Evolutionary conservation across 768 basidiomycete species (phyloP).

Genomic region (Fistulinella prunicolor): DNA sequence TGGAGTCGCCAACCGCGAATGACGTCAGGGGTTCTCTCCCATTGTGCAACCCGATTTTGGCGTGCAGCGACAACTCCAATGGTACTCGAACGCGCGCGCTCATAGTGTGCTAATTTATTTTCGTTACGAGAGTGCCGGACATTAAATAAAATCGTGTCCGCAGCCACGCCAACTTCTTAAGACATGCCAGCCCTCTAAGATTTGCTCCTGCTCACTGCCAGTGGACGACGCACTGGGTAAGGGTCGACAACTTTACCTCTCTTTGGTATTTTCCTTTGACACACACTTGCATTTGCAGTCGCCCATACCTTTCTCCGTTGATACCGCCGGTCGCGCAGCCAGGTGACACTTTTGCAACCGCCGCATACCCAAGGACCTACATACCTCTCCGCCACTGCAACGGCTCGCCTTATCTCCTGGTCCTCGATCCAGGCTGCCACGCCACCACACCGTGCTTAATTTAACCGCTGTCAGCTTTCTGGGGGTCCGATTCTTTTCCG

Average conservation of each 20-base stretch:
- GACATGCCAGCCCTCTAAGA: too few relatives aligned
- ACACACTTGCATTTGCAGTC: not conserved
- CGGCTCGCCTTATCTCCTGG: not conserved
- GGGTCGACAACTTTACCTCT: not conserved
- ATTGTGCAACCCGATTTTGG: not conserved
- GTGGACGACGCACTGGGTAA: too few relatives aligned
- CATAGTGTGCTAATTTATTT: not conserved
- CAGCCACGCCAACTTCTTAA: too few relatives aligned
- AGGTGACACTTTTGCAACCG: not conserved
- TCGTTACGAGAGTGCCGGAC: conserved; percentile 5
- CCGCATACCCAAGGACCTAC: not conserved
- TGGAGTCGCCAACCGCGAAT: conserved; percentile 7
- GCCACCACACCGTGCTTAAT: too few relatives aligned
- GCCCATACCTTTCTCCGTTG: not conserved
- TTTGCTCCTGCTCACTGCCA: too few relatives aligned
- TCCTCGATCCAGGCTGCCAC: not conserved
- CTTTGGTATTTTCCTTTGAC: not conserved
- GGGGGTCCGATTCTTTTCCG: not conserved
- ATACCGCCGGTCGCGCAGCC: not conserved
- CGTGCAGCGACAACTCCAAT: not conserved
- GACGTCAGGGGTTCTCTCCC: conserved; percentile 23
- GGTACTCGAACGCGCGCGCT: not conserved
- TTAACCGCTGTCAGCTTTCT: not conserved
- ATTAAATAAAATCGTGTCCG: too few relatives aligned
- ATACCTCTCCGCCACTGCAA: not conserved